Percentiles rank a stretch among this genome's conserved stretches.
These are phyloP conservation scores for Sequoia sempervirens DNA, from an alignment of 75 land plant species.

Conservation along the genomic window DNA sequence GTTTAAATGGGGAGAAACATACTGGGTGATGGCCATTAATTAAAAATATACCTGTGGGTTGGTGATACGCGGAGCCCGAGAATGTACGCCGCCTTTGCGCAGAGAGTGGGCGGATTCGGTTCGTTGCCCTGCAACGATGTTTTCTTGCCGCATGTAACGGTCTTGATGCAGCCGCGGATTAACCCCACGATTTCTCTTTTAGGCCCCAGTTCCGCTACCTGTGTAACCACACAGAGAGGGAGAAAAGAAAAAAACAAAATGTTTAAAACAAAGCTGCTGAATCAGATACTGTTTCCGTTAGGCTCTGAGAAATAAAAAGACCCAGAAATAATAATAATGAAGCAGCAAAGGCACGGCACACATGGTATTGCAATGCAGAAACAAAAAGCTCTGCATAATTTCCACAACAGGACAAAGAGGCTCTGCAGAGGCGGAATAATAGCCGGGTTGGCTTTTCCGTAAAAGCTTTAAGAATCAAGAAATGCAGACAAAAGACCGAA, in stretches of 20 bases:
- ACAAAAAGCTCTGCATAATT: neutral
- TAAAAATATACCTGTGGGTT: constrained; percentile 42
- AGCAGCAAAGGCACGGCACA: neutral
- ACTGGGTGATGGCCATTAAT: neutral
- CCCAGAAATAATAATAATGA: neutral
- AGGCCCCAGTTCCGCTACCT: constrained; percentile 48
- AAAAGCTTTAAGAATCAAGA: neutral
- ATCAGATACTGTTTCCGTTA: too few relatives aligned
- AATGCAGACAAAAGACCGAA: neutral
- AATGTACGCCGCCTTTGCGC: constrained; percentile 59
- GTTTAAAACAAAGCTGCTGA: neutral
- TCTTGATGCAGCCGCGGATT: constrained; percentile 62
- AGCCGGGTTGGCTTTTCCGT: neutral
- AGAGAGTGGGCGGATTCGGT: constrained; percentile 15
- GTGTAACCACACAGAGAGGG: constrained; percentile 13
- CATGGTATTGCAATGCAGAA: neutral
- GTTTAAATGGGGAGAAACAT: neutral
- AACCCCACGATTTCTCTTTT: constrained; percentile 71
- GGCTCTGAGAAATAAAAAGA: too few relatives aligned
- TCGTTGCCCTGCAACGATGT: constrained; percentile 8
- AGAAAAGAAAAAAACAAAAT: neutral
- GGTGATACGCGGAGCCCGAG: constrained; percentile 84
- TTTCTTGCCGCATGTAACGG: constrained; percentile 67
- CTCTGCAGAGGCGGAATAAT: neutral
- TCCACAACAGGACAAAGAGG: neutral